phyloP scores from a whole-genome alignment of 176 grass and related monocot species.

The Tillandsia fasciculata region DNA sequence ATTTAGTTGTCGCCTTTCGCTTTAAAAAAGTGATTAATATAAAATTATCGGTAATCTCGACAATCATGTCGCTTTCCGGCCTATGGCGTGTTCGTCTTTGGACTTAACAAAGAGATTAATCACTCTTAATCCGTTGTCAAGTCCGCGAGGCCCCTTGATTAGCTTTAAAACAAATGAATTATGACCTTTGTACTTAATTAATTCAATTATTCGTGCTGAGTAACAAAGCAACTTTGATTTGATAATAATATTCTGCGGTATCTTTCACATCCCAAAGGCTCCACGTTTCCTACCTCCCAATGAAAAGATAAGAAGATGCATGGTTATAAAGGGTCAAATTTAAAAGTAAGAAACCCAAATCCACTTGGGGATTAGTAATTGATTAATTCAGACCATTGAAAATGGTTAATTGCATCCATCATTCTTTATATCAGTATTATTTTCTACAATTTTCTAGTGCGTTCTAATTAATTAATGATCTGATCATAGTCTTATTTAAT shows the following conservation, averaged over 20 bases:
- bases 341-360: neutral
- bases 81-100: constrained; percentile 43
- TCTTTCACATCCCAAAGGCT: constrained; percentile 2
- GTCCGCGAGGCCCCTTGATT: constrained; percentile 32
- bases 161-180: neutral
- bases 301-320: constrained; percentile 1
- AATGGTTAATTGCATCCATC: neutral
- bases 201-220: neutral
- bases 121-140: constrained; percentile 34
- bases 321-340: constrained; percentile 1
- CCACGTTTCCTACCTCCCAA: neutral
- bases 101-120: constrained; percentile 52
- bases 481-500: neutral
- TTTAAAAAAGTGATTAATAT: constrained; percentile 58
- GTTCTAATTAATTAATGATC: neutral
- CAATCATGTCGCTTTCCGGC: constrained; percentile 55
- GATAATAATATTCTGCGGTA: neutral
- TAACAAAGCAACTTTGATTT: neutral
- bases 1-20: constrained; percentile 59
- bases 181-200: no score
- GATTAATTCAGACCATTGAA: neutral
- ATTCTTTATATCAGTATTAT: neutral
- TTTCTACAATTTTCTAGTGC: neutral
- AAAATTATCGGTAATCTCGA: constrained; percentile 65
- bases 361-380: neutral